phyloP scores from a whole-genome alignment of 2,329 filamentous ascomycete genomes.

The Fusarium cicatricum region DNA sequence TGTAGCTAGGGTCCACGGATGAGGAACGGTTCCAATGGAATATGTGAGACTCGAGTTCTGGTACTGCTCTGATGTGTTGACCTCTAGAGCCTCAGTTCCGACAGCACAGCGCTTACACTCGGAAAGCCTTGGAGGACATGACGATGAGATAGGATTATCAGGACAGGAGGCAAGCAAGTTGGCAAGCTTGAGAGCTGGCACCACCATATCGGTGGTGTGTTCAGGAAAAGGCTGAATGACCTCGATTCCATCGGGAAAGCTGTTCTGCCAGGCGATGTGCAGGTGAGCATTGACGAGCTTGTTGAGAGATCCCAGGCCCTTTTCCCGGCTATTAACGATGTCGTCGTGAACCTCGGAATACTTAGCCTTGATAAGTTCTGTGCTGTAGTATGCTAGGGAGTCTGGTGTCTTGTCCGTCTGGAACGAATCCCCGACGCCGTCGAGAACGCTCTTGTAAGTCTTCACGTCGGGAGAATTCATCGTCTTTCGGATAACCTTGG shows the following conservation, averaged over 20 bases:
- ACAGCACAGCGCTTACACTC: constrained; percentile 77
- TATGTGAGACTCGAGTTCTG: constrained; percentile 77
- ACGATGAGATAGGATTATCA: constrained; percentile 73
- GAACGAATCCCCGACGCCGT: constrained; percentile 69
- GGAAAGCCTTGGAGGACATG: constrained; percentile 83
- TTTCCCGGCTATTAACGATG: constrained; percentile 62
- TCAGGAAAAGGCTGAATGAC: constrained; percentile 82
- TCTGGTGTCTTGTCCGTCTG: constrained; percentile 69
- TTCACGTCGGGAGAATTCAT: constrained; percentile 62
- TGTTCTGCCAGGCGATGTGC: constrained; percentile 84
- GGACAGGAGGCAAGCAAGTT: constrained; percentile 79
- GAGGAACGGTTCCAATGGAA: constrained; percentile 87
- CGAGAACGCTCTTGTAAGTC: constrained; percentile 68
- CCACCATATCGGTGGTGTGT: constrained; percentile 76
- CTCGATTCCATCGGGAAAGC: constrained; percentile 78
- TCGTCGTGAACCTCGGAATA: constrained; percentile 74
- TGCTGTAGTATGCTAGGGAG: constrained; percentile 81
- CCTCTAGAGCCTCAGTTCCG: constrained; percentile 67
- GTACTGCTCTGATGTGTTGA: constrained; percentile 73
- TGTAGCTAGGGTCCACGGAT: constrained; percentile 84
- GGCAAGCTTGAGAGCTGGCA: constrained; percentile 76
- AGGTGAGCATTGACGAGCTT: constrained; percentile 85
- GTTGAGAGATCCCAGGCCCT: constrained; percentile 72
- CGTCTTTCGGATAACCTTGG: constrained; percentile 67
- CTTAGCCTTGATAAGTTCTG: constrained; percentile 65